Evolutionary conservation across 768 basidiomycete species (phyloP).

Genomic region (Pisolithus sp.): DNA sequence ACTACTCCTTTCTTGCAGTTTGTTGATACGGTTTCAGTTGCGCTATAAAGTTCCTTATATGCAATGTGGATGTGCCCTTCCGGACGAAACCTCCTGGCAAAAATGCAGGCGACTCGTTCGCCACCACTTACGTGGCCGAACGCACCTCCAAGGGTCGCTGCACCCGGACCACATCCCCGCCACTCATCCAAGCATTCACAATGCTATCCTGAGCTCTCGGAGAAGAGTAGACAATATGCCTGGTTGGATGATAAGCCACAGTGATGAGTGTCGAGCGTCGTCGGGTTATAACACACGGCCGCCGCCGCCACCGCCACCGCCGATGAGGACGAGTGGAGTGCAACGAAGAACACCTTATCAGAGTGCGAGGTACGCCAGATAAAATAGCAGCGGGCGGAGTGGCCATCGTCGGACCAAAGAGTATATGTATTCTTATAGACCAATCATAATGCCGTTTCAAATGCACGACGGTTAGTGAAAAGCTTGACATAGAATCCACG

Average conservation of each 20-base stretch:
- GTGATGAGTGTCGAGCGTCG: background rate
- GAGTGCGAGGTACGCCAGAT: background rate
- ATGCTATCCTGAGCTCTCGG: conserved; percentile 34
- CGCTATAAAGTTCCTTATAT: conserved; percentile 50
- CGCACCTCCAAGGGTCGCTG: conserved; percentile 29
- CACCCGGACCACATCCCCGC: conserved; percentile 36
- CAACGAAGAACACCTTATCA: background rate
- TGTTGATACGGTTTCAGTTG: conserved; percentile 13
- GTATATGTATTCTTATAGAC: too few species aligned
- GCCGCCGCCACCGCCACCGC: background rate
- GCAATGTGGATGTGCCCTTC: conserved; percentile 53
- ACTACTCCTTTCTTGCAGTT: too few species aligned
- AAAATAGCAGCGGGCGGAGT: background rate
- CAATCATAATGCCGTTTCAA: too few species aligned
- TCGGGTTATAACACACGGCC: background rate
- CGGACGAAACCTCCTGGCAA: conserved; percentile 39
- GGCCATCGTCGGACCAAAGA: too few species aligned
- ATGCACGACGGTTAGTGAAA: too few species aligned
- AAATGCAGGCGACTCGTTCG: conserved; percentile 32
- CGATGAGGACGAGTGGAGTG: background rate
- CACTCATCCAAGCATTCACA: conserved; percentile 54
- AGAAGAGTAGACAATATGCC: background rate
- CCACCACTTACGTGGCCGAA: conserved; percentile 9
- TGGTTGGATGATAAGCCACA: background rate
- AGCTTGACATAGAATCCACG: too few species aligned